Conservation (phyloP, 2,329 filamentous ascomycete genomes). For the Fusarium kyushuense region DNA sequence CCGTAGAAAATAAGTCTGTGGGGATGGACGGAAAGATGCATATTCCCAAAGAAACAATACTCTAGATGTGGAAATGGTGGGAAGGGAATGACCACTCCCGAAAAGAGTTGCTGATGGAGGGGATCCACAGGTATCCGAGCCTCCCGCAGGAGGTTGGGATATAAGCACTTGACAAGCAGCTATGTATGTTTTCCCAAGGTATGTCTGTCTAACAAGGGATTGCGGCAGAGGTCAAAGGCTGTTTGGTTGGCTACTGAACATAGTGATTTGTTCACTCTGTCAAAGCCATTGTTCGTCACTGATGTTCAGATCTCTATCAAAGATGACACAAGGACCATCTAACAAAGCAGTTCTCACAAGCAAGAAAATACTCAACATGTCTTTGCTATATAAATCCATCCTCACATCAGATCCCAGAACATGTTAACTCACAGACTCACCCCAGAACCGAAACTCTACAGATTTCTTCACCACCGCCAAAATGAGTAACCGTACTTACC, state of each 20-base stretch:
- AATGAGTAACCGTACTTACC: constrained; percentile 15
- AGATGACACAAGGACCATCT: not conserved
- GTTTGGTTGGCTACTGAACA: not conserved
- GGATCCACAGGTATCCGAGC: constrained; percentile 40
- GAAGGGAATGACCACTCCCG: constrained; percentile 20
- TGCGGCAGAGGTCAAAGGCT: not conserved
- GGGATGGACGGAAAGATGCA: constrained; percentile 32
- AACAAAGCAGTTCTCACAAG: constrained; percentile 4
- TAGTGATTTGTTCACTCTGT: not conserved
- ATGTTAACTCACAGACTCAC: not conserved
- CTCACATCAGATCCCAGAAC: too few species aligned
- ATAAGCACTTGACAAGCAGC: not conserved
- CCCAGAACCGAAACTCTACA: not conserved
- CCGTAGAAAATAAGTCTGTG: constrained; percentile 27
- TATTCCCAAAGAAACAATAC: constrained; percentile 17
- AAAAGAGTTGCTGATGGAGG: constrained; percentile 31
- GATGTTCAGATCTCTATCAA: not conserved
- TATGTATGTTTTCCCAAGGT: too few species aligned
- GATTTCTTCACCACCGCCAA: not conserved
- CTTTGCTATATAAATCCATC: not conserved
- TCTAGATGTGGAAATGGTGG: constrained; percentile 34
- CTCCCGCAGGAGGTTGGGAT: constrained; percentile 34
- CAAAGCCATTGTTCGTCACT: not conserved
- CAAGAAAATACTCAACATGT: not conserved
- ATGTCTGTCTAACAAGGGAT: not conserved